These are phyloP conservation scores for Diospyros lotus DNA, from an alignment of 148 eudicot genomes.

Conservation along the genomic window DNA sequence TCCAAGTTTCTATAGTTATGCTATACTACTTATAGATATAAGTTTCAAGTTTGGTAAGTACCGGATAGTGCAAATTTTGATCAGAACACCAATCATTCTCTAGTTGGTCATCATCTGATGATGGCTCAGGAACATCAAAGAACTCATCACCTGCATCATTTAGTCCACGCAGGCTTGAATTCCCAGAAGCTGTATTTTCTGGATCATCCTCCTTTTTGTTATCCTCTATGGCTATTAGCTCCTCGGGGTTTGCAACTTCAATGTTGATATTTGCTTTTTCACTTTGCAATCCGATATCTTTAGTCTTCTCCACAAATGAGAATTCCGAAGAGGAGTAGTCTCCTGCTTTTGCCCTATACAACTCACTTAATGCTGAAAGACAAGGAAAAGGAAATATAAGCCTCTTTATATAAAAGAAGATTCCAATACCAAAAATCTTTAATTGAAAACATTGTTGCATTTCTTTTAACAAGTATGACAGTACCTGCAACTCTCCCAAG, in stretches of 20 bases:
- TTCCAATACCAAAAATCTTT: background rate
- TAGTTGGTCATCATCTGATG: constrained; percentile 22
- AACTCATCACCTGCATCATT: constrained; percentile 66
- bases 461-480: background rate
- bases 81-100: constrained; percentile 40
- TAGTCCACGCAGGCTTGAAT: constrained; percentile 41
- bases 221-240: constrained; percentile 18
- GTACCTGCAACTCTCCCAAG: constrained; percentile 64
- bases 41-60: constrained; percentile 21
- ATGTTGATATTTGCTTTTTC: constrained; percentile 24
- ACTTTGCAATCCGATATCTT: constrained; percentile 21
- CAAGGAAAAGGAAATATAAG: constrained; percentile 2
- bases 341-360: constrained; percentile 51
- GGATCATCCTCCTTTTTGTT: constrained; percentile 23
- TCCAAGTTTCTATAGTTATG: background rate
- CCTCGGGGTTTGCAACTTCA: constrained; percentile 19
- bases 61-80: constrained; percentile 32
- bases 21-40: background rate
- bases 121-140: constrained; percentile 66
- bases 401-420: background rate
- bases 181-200: constrained; percentile 21
- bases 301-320: constrained; percentile 23
- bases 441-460: background rate
- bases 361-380: constrained; percentile 57
- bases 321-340: constrained; percentile 25